Evolutionary conservation across 2,329 filamentous ascomycete genomes (phyloP).

Genomic region (Colletotrichum sp.): DNA sequence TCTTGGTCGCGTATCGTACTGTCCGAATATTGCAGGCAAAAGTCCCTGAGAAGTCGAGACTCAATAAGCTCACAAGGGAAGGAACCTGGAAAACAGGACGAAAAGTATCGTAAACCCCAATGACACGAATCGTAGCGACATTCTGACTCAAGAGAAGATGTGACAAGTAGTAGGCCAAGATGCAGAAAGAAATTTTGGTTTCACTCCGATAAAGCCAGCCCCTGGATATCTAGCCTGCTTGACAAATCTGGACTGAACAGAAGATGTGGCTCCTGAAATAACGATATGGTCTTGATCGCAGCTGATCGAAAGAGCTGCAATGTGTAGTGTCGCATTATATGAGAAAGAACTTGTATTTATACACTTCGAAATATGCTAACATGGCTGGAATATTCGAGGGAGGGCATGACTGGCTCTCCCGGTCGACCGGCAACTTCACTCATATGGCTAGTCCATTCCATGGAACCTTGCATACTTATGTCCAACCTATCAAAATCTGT

Average conservation of each 20-base stretch:
- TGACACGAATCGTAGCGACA: background rate
- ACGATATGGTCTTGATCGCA: rapidly evolving
- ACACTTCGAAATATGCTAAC: no score
- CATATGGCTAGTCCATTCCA: background rate
- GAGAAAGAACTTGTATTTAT: no score
- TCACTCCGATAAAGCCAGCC: background rate
- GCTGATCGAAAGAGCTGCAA: background rate
- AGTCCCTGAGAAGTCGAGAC: background rate
- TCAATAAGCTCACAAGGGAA: background rate
- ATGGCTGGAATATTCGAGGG: background rate
- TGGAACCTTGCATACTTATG: background rate
- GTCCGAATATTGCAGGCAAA: background rate
- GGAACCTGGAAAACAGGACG: rapidly evolving
- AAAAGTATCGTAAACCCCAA: rapidly evolving
- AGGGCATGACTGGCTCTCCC: background rate
- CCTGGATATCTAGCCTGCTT: background rate
- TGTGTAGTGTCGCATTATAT: no score
- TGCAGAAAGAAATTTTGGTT: background rate
- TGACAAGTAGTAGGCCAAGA: background rate
- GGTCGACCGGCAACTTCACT: background rate
- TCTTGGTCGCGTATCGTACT: background rate
- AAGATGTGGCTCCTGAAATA: background rate
- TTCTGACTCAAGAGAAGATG: background rate
- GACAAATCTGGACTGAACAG: background rate
- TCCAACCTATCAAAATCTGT: background rate